phyloP scores from a whole-genome alignment of 495 filamentous ascomycete genomes.

The Hypoxylon crocopeplum region DNA sequence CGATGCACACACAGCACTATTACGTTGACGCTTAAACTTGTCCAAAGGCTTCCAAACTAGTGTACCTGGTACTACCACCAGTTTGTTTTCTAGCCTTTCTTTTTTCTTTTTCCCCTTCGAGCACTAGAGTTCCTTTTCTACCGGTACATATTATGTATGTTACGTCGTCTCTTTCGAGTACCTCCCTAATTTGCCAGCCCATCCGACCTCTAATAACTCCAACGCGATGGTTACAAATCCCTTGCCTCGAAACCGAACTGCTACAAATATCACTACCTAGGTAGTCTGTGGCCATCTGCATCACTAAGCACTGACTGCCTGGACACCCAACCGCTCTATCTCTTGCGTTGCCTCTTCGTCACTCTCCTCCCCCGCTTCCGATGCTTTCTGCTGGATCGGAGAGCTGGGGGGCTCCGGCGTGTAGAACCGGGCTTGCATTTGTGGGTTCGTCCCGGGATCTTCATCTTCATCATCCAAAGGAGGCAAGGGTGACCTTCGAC shows the following conservation, averaged over 20 bases:
- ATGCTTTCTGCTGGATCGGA: slow-evolving; percentile 35
- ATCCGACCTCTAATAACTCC: slow-evolving; percentile 29
- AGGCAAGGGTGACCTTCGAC: slow-evolving; percentile 59
- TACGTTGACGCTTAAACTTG: slow-evolving; percentile 9
- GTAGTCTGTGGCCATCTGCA: background rate
- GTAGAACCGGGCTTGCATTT: slow-evolving; percentile 49
- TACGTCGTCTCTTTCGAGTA: slow-evolving; percentile 18
- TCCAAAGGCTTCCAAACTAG: slow-evolving; percentile 11
- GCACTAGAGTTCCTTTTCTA: slow-evolving; percentile 19
- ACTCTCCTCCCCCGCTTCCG: slow-evolving; percentile 20
- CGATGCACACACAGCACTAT: too few species aligned
- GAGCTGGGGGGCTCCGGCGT: slow-evolving; percentile 52
- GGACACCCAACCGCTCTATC: slow-evolving; percentile 44
- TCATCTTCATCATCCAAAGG: slow-evolving; percentile 55
- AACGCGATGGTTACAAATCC: slow-evolving; percentile 19
- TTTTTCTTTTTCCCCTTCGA: too few species aligned
- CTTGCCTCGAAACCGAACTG: slow-evolving; percentile 14
- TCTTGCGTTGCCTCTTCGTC: slow-evolving; percentile 34
- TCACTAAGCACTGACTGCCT: slow-evolving; percentile 47
- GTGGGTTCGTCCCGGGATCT: slow-evolving; percentile 9
- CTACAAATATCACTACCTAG: background rate
- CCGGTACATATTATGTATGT: slow-evolving; percentile 34
- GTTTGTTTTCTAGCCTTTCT: slow-evolving; percentile 1
- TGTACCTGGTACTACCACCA: slow-evolving; percentile 1
- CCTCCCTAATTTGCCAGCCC: slow-evolving; percentile 17